Evolutionary conservation across 2,329 filamentous ascomycete genomes (phyloP), one percentile per base, ranked within the genome.

Genomic region (Canariomyces notabilis): DNA sequence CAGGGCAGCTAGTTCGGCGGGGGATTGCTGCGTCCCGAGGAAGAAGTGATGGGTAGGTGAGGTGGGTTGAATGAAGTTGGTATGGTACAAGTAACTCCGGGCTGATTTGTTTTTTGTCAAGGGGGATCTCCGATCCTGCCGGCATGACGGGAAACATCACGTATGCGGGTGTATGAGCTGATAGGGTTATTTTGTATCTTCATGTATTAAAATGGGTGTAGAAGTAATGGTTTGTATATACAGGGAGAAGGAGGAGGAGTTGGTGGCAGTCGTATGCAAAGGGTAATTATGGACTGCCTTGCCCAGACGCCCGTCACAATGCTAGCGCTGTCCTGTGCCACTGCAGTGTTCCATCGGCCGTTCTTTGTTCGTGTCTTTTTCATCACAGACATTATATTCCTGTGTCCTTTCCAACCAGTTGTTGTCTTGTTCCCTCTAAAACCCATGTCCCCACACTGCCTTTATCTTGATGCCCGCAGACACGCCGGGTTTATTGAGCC

Each of bases 401-500:
- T 38, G 37, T 26, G 19, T 14, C 21, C 29, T 37, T 43, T 20
- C 29, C 26, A n/a, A n/a, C n/a, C n/a, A n/a, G n/a, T n/a, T n/a
- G n/a, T n/a, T n/a, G n/a, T n/a, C n/a, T n/a, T n/a, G n/a, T n/a
- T n/a, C n/a, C n/a, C n/a, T n/a, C n/a, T 37, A 26, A 20, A 16
- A 18, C 26, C 37, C 20, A n/a, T n/a, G n/a, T n/a, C 18, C 23
- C 38, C 40, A 5, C 18, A 9, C 9, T 33, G 9, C 32, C 32
- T 33, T n/a, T n/a, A n/a, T n/a, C n/a, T n/a, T n/a, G n/a, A 31
- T 37, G 15, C 21, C 12, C 8, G n/a, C 18, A 14, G 3, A 8
- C 29, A 33, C 20, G n/a, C n/a, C 9, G 21, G 20, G 12, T 64
- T 70, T 79, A 85, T 70, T 85, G 76, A 36, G 73, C 72, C 76